Evolutionary conservation across 257 asterid genomes (phyloP), one percentile per base, ranked within the genome.

Genomic region (Jacaranda mimosifolia): DNA sequence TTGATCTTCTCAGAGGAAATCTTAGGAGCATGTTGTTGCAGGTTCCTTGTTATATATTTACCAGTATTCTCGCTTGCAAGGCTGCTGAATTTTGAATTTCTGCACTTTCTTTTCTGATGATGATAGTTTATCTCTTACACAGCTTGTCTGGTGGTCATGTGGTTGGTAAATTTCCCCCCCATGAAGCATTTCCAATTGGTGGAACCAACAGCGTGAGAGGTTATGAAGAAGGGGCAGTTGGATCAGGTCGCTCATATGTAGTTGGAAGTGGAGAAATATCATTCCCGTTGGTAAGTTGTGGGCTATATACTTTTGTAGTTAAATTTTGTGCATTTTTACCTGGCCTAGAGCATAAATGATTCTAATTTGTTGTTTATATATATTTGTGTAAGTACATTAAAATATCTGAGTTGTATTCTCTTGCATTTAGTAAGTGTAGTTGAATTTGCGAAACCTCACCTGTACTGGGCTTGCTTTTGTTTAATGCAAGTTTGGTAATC

Each of bases 151-250:
- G 98, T 49, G 99, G 99, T 64, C 96, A 86, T 65, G 92, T 93
- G 77, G 82, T 83, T 62, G 99, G 99, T 74, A 93, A 93, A 58
- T 95, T 95, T 70, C 99, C 99, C 36, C 99, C 98, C 9, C 98
- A 95, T 63, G 98, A 95, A 84, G 99, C 99, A 72, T 93, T 95
- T 83, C 97, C 94, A 21, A 88, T 95, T 81, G 99, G 99, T 80
- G 99, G 99, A 73, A 93, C 97, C 68, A 93, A 95, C 76, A 90
- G 98, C 52, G 99, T 95, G 62, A 87, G 99, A 76, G 98, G 99
- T 70, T 95, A 95, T 75, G 99, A 95, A 84, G 99, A 95, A 89
- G 99, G 98, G 26, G 89, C 92, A 6, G 97, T 95, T 79, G 98
- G 97, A 77, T 91, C 99, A 38, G 97, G 98, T 48, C 94, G 96